These are phyloP conservation scores for Mortierella hygrophila DNA, from an alignment of 192 early-diverging fungal species.

Conservation along the genomic window DNA sequence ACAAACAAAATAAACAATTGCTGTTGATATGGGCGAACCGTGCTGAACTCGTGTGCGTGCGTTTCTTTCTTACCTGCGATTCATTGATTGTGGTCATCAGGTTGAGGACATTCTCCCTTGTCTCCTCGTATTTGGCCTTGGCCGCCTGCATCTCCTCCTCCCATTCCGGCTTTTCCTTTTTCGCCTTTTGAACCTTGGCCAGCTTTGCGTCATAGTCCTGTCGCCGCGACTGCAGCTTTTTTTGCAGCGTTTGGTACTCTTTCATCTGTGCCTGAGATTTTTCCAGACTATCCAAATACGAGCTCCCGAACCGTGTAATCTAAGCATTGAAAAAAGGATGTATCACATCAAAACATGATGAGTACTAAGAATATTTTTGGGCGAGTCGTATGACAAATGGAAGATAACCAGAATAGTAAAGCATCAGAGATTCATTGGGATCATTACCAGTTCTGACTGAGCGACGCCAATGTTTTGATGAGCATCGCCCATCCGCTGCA, in stretches of 20 bases:
- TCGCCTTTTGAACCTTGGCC: slow-evolving; percentile 88
- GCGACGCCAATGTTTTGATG: slow-evolving; percentile 54
- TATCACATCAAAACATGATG: neutral
- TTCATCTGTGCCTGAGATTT: slow-evolving; percentile 52
- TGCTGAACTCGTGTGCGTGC: neutral
- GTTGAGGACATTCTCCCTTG: slow-evolving; percentile 76
- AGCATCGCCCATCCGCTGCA: slow-evolving; percentile 52
- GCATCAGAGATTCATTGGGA: neutral
- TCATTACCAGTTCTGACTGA: slow-evolving; percentile 33
- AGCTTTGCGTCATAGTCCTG: slow-evolving; percentile 94
- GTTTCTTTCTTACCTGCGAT: slow-evolving; percentile 73
- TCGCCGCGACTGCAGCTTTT: slow-evolving; percentile 89
- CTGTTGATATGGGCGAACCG: neutral
- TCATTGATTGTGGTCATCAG: slow-evolving; percentile 89
- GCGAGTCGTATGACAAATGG: neutral
- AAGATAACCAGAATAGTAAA: neutral
- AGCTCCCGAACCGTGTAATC: slow-evolving; percentile 43
- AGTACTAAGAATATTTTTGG: neutral
- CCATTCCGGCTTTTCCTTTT: slow-evolving; percentile 91
- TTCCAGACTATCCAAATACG: slow-evolving; percentile 41
- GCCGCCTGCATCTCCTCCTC: slow-evolving; percentile 92
- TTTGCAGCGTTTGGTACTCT: slow-evolving; percentile 69
- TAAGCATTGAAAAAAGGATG: neutral
- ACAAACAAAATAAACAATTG: neutral
- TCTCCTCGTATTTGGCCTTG: slow-evolving; percentile 95